Base-by-base conservation (phyloP, 2,329 filamentous ascomycete species). In the Ophiosphaerella herpotricha region DNA sequence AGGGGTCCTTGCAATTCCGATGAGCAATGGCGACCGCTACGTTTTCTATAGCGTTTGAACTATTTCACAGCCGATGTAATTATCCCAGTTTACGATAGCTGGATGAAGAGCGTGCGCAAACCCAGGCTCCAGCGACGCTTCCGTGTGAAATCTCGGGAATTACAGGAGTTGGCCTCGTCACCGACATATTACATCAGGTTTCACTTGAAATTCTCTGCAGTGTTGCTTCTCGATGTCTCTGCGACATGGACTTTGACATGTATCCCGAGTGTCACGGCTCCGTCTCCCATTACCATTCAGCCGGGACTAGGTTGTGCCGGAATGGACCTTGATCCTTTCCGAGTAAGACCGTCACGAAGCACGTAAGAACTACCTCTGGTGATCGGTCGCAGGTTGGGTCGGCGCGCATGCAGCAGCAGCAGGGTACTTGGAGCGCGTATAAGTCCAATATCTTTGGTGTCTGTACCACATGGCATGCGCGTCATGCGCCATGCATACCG, bases 271-370 rank as follows among this genome's bases (percentile, higher is more conserved):
- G 40, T 46, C 37, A 45, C 46, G 53, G 56, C 54, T 54, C 34
- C 49, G 49, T 50, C 52, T 35, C 51, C 54, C 55, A 55, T 50
- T 65, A 64, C 62, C 62, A 64, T 44, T 50, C 41, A 52, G 50
- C 45, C 49, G 60, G 62, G 53, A 58, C 51, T 48, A 43, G 52
- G 36, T 56, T 60, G 54, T 43, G 54, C 46, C 48, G 55, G 48
- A 54, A 52, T 40, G 36, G 43, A 26, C 16, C 50, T 50, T 52
- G 49, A 43, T 40, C 55, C 41, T 39, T 47, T 53, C 46, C 26
- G 43, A 51, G 51, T 43, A 57, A 58, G 50, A 48, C 46, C 49
- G 37, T 55, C 53, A 48, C 39, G 39, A 43, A 40, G 40, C 36
- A 39, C 23, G 38, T 12, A 23, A 16, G 16, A 39, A 29, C 11